These are phyloP conservation scores for Adansonia madagascariensis DNA, from an alignment of 441 rosid species.

Conservation along the genomic window DNA sequence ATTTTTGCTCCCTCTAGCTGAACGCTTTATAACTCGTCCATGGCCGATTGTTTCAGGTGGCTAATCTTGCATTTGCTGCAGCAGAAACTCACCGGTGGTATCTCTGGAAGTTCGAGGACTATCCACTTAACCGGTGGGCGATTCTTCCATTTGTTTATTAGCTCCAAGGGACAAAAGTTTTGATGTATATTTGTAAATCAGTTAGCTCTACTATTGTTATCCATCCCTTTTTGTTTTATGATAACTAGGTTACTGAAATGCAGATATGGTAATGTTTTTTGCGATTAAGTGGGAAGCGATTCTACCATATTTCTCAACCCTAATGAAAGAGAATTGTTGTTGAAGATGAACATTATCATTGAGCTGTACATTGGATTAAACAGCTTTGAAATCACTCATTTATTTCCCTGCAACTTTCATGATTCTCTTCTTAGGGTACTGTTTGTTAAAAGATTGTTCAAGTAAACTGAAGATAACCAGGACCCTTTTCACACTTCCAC, in stretches of 20 bases:
- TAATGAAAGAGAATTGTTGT: background rate
- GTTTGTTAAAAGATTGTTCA: background rate
- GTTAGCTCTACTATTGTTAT: background rate
- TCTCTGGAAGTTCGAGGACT: conserved; percentile 21
- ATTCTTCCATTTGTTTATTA: conserved; percentile 24
- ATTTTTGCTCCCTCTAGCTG: background rate
- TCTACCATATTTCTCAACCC: background rate
- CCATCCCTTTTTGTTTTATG: background rate
- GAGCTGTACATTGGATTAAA: background rate
- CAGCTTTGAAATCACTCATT: background rate
- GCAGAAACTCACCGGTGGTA: conserved; percentile 32
- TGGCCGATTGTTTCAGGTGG: conserved; percentile 24
- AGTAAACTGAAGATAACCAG: background rate
- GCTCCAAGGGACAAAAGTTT: background rate
- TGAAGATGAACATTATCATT: background rate
- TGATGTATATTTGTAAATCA: background rate
- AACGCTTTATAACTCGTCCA: background rate
- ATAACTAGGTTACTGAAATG: background rate
- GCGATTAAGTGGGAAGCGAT: background rate
- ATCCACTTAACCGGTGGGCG: conserved; percentile 18
- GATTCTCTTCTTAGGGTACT: background rate
- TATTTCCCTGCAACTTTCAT: background rate
- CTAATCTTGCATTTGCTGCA: conserved; percentile 27
- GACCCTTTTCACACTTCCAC: background rate
- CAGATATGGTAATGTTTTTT: background rate